Conservation (phyloP, 2,329 filamentous ascomycete genomes). For the Calonectria ilicicola region DNA sequence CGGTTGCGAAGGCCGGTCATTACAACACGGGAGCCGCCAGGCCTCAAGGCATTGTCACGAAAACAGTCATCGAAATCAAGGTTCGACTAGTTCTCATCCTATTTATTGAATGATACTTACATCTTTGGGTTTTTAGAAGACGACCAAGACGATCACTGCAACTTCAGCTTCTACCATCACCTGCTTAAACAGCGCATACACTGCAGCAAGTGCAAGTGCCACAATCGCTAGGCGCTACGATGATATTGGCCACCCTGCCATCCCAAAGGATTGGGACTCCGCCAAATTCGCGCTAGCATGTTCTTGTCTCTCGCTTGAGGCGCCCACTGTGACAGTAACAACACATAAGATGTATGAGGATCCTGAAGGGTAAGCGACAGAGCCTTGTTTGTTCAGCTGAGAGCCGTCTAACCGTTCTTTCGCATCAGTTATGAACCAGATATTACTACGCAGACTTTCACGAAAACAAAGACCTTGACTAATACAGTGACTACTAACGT, state of each 20-base stretch:
- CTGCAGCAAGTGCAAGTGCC: neutral
- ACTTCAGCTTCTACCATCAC: neutral
- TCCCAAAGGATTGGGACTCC: neutral
- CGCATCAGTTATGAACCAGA: neutral
- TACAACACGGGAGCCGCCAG: neutral
- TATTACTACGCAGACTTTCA: neutral
- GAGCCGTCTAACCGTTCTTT: neutral
- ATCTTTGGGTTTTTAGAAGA: neutral
- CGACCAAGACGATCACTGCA: neutral
- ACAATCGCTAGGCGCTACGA: neutral
- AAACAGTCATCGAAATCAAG: neutral
- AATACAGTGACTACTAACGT: neutral
- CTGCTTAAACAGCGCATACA: constrained; percentile 3
- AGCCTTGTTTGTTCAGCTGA: fast-evolving
- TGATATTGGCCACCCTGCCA: neutral
- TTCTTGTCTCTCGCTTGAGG: neutral
- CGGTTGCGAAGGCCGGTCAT: neutral
- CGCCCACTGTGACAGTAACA: neutral
- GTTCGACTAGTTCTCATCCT: neutral
- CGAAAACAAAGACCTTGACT: neutral
- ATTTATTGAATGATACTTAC: too few species aligned
- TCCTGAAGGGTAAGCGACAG: neutral
- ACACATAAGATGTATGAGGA: neutral
- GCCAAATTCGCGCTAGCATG: neutral
- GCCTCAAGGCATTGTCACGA: neutral